Evolutionary conservation across 2,329 filamentous ascomycete genomes (phyloP), one percentile per base, ranked within the genome.

Genomic region (Trichoderma sp.): DNA sequence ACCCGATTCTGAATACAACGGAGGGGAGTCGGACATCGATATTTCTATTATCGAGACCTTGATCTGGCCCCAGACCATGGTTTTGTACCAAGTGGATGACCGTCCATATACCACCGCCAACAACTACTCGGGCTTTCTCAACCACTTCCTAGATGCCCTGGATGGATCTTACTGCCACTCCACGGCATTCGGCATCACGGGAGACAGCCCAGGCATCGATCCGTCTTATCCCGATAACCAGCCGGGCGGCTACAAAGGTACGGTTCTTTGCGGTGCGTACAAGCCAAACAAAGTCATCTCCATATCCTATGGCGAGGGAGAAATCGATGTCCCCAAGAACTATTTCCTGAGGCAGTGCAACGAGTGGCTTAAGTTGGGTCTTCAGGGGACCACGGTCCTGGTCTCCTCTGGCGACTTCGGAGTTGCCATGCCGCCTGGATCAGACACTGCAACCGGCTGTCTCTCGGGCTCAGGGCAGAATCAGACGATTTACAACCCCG

Each of bases 161-260:
- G 82, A 84, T 69, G 82, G 81, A 4, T 81, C 79, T 62, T 85
- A 84, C 73, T 85, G 84, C 75, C 79, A 78, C 12, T 81, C 79
- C 65, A 75, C 74, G 14, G 81, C 81, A 3, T 84, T 76, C 63
- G 75, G 75, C 56, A 67, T 67, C 7, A 61, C 67, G 4, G 67
- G 67, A 26, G 65, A 68, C 24, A 67, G 65, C 61, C 62, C 57
- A 12, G 67, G 69, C 5, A 71, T 82, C 17, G 82, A 84, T 63
- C 78, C 80, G 2, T 71, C 73, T 3, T 85, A 86, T 69, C 84
- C 83, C 0, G 79, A 85, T 68, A 75, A 77, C 2, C 73, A 75
- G 73, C 39, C 70, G 1, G 81, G 76, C 5, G 84, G 83, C 7
- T 86, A 85, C 74, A 79, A 80, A 60, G 70, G 75, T 66, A 71